A percentile compares a stretch with the other conserved stretches of the same genome.
Conservation (phyloP, 2,329 filamentous ascomycete genomes). For the Volutella citrinella region DNA sequence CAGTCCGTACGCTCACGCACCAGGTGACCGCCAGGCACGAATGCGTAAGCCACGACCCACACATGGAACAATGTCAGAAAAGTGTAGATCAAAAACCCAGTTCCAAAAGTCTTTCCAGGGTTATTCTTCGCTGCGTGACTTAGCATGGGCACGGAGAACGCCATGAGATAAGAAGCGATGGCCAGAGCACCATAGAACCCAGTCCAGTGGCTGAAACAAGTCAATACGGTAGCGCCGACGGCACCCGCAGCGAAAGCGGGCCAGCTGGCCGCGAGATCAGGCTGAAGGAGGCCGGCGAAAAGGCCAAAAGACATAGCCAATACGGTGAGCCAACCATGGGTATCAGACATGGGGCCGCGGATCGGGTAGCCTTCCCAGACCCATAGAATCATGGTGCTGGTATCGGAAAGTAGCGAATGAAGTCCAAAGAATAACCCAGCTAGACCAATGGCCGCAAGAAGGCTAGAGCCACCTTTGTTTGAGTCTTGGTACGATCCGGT, state of each 20-base stretch:
- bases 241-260: conserved; percentile 74
- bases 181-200: conserved; percentile 83
- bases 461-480: conserved; percentile 59
- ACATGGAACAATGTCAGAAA: conserved; percentile 95
- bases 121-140: conserved; percentile 71
- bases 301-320: conserved; percentile 83
- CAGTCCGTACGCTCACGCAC: conserved; percentile 94
- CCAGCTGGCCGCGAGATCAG: conserved; percentile 73
- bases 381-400: conserved; percentile 98
- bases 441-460: conserved; percentile 73
- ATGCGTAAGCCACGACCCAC: conserved; percentile 97
- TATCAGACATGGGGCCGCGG: conserved; percentile 79
- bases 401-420: conserved; percentile 91
- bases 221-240: conserved; percentile 74
- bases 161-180: conserved; percentile 77
- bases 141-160: conserved; percentile 72
- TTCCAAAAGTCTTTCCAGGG: conserved; percentile 77
- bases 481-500: conserved; percentile 32
- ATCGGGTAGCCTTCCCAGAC: conserved; percentile 96
- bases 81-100: conserved; percentile 90
- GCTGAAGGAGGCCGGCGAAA: conserved; percentile 70
- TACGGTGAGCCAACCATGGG: conserved; percentile 86
- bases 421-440: conserved; percentile 84
- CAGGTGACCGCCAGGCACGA: conserved; percentile 89
- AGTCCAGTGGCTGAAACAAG: conserved; percentile 75